A percentile compares a stretch with the other conserved stretches of the same genome.
phyloP scores from a whole-genome alignment of 2,329 filamentous ascomycete genomes.

The Stromatinia cepivora region DNA sequence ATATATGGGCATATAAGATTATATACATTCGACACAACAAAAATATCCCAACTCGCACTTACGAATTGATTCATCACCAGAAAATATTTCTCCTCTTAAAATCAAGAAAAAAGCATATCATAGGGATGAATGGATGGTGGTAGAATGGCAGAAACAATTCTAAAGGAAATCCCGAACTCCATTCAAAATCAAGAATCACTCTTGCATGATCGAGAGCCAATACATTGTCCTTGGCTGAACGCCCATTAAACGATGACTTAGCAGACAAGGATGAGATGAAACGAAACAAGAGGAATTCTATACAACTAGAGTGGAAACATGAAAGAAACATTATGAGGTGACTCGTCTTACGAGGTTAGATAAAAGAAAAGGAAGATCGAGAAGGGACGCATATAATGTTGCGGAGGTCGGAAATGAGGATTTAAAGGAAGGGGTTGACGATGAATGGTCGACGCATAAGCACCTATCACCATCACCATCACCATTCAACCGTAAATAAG shows the following conservation, averaged over 20 bases:
- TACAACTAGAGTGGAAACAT: neutral
- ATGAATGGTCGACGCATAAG: neutral
- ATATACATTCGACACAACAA: neutral
- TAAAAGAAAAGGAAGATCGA: neutral
- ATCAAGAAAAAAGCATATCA: neutral
- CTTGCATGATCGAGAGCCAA: conserved; percentile 11
- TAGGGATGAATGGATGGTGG: neutral
- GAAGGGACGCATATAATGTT: neutral
- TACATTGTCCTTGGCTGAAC: neutral
- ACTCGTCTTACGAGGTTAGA: neutral
- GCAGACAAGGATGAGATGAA: neutral
- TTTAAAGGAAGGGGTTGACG: neutral
- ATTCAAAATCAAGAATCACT: conserved; percentile 1
- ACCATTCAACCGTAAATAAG: neutral
- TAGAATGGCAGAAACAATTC: neutral
- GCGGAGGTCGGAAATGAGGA: neutral
- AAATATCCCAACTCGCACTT: neutral
- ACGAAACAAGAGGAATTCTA: conserved; percentile 4
- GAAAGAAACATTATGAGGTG: neutral
- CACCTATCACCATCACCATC: neutral
- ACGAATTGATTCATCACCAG: conserved; percentile 5
- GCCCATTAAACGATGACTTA: neutral
- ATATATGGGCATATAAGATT: neutral
- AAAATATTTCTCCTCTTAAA: neutral
- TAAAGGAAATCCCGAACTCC: neutral